phyloP scores from a whole-genome alignment of 495 filamentous ascomycete species.

The Chaetomium fimeti region DNA sequence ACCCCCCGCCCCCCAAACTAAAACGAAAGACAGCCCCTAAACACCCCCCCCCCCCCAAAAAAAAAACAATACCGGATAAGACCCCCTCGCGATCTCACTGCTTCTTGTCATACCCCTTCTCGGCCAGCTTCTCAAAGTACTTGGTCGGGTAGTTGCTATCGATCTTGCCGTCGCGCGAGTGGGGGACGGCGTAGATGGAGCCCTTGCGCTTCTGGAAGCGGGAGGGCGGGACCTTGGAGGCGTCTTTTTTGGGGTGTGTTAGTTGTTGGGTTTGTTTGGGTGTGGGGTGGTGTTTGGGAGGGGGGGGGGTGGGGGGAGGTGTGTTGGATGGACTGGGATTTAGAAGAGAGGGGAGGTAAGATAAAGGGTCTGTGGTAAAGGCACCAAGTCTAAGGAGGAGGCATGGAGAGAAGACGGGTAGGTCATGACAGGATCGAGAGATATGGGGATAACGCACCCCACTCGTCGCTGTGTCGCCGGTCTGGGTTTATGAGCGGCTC shows the following conservation, averaged over 20 bases:
- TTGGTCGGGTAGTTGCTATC: slow-evolving; percentile 47
- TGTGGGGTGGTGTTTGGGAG: too few species aligned
- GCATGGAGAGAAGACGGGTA: background rate
- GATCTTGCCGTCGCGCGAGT: slow-evolving; percentile 57
- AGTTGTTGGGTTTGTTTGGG: background rate
- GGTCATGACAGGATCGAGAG: background rate
- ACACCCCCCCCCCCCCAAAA: too few species aligned
- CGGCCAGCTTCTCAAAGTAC: slow-evolving; percentile 45
- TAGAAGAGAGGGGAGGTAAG: background rate
- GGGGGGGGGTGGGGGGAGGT: background rate
- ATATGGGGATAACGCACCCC: slow-evolving; percentile 37
- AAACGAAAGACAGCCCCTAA: too few species aligned
- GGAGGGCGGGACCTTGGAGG: slow-evolving; percentile 58
- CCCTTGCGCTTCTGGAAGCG: slow-evolving; percentile 65
- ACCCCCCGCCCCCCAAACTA: too few species aligned
- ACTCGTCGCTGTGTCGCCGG: slow-evolving; percentile 38
- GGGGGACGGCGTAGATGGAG: slow-evolving; percentile 60
- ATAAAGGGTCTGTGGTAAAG: background rate
- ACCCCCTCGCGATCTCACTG: too few species aligned
- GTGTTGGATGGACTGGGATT: background rate
- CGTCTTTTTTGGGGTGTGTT: slow-evolving; percentile 41
- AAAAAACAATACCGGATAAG: too few species aligned
- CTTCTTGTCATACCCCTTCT: slow-evolving; percentile 30
- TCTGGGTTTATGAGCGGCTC: background rate
- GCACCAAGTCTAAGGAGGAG: too few species aligned